These are phyloP conservation scores for Mycena floridula DNA, from an alignment of 768 basidiomycete species.

Conservation along the genomic window DNA sequence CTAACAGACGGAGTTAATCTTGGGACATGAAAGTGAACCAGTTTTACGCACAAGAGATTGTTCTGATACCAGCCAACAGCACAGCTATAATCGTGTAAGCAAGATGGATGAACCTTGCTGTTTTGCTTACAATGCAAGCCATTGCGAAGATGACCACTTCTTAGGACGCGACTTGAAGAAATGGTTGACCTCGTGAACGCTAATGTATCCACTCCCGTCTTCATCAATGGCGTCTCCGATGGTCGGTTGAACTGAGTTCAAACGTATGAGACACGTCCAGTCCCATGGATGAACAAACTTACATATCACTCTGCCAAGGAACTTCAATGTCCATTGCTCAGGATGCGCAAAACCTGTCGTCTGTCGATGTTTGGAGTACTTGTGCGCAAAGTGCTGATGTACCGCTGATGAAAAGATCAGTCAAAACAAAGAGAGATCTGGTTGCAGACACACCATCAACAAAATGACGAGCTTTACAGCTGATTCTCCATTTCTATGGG, in stretches of 20 bases:
- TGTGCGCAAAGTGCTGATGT: constrained; percentile 10
- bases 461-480: constrained; percentile 16
- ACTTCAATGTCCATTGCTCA: constrained; percentile 18
- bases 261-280: no score
- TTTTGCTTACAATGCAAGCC: constrained; percentile 12
- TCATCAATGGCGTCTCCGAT: constrained; percentile 20
- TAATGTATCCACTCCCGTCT: constrained; percentile 18
- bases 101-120: neutral
- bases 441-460: constrained; percentile 14
- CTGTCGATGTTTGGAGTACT: constrained; percentile 7
- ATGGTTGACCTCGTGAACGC: constrained; percentile 16
- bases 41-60: constrained; percentile 13
- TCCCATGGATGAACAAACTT: constrained; percentile 1
- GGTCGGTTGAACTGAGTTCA: constrained; percentile 13
- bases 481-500: constrained; percentile 15
- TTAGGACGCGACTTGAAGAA: constrained; percentile 16
- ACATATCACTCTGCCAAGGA: constrained; percentile 18
- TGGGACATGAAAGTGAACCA: neutral
- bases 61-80: constrained; percentile 22
- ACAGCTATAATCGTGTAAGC: constrained; percentile 12
- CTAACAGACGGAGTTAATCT: neutral
- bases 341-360: constrained; percentile 6
- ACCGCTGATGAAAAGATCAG: constrained; percentile 6
- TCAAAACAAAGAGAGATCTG: neutral
- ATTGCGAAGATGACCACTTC: constrained; percentile 16